Evolutionary conservation across 2,329 filamentous ascomycete species (phyloP).

Genomic region (Bimuria novae-zelandiae): DNA sequence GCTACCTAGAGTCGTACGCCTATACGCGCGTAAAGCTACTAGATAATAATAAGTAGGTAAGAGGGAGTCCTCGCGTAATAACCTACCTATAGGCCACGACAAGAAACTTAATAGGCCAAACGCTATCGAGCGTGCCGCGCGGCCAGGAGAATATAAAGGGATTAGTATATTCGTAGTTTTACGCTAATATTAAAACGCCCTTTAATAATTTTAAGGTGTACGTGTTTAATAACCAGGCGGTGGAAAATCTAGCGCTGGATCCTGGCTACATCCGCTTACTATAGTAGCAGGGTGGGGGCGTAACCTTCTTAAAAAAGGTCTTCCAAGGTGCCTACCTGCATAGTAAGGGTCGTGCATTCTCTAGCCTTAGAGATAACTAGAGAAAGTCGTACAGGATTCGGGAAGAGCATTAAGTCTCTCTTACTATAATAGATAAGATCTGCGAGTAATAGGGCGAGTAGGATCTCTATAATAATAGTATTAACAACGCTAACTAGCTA

Average conservation of each 20-base stretch:
- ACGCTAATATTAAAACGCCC: background rate
- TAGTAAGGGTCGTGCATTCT: background rate
- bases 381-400: too few species aligned
- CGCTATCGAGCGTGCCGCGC: too few species aligned
- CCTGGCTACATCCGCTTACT: background rate
- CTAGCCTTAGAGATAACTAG: background rate
- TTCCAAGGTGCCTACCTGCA: background rate
- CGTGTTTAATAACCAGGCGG: background rate
- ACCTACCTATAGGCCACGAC: background rate
- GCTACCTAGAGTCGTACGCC: background rate
- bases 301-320: background rate
- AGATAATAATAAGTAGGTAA: too few species aligned
- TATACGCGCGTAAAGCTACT: background rate
- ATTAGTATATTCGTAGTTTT: background rate
- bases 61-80: background rate
- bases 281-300: background rate
- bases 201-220: background rate
- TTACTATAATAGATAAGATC: background rate
- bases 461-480: background rate
- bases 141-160: background rate
- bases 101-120: background rate
- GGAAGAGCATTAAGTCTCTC: too few species aligned
- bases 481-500: background rate
- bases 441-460: background rate
- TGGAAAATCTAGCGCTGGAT: background rate